Evolutionary conservation across 805 yeast genomes (phyloP), one percentile per base, ranked within the genome.

Genomic region (Starmerella davenportii): DNA sequence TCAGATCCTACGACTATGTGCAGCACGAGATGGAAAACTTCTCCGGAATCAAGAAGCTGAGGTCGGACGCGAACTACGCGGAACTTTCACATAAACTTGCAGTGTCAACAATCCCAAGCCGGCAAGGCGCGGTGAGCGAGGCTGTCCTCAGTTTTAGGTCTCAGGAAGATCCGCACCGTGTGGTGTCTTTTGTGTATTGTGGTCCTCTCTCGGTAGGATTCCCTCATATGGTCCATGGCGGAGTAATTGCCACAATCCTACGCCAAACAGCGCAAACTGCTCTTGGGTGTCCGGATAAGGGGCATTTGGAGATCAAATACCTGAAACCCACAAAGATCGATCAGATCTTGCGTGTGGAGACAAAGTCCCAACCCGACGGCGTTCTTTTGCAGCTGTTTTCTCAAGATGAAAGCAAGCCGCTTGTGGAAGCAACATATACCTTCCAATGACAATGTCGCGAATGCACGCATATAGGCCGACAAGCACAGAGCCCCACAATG

Each of bases 171-270:
- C 67, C 70, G 1, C 64, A 66, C 38, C 78, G 79, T 47, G 67
- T 76, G 0, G 65, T 79, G 1, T 68, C 81, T 0, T 65, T 82
- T 4, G 63, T 80, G 20, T 92, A 81, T 53, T 65, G 78, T 38
- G 95, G 95, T 0, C 72, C 76, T 51, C 69, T 68, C 43, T 56
- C 84, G 17, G 74, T 87, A 32, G 95, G 95, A 1, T 84, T 77
- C 53, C 95, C 95, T 2, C 76, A 80, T 49, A 59, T 85, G 16
- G 68, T 81, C 2, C 95, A 84, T 53, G 95, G 95, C 3, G 95
- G 95, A 0, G 70, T 85, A 21, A 54, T 84, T 23, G 92, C 85
- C 7, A 75, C 92, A 0, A 60, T 84, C 1, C 59, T 82, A 39
- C 29, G 27, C 24, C 90, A 81, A 51, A 93, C 84, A 48, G 66